Evolutionary conservation across 352 stramenopile species (phyloP), one percentile per base, ranked within the genome.

Genomic region (Globisporangium polare): DNA sequence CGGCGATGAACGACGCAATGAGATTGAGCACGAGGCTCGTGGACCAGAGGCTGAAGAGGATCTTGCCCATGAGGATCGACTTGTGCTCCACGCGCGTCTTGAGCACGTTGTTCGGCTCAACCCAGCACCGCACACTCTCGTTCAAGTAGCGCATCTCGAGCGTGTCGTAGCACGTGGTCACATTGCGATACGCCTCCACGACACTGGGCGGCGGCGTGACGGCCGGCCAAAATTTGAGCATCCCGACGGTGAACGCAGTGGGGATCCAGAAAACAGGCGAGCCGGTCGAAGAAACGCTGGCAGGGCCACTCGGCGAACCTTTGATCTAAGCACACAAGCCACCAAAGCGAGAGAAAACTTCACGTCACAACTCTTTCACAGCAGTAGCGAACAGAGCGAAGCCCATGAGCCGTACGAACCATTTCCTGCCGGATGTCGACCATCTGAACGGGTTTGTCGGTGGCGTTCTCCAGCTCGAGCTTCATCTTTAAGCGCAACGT

Each of bases 11-110:
- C 6, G 66, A 12, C 3, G 65, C 68, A 37, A 75, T 76, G 13
- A 51, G 33, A 41, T 78, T 78, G 37, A 78, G 68, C 29, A 76
- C 71, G 26, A 73, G 56, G 8, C 68, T 74, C 52, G 74, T 74
- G n/a, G 68, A 74, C 71, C 71, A 78, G 53, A 72, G 76, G 51
- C 71, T 76, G 58, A 67, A 78, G 12, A 72, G 63, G 42, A 78
- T 47, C 47, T 68, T 68, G 12, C 62, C 65, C n/a, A 78, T 52
- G 2, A 66, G 45, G 20, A 67, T 57, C 0, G 68, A 69, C 22
- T 65, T 60, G 58, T 72, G 71, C 33, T 65, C 50, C 6, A 66
- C 61, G 31, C 68, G 71, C 20, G 24, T 71, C 20, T 54, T 54
- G 5, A 39, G 61, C 1, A 68, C 24, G 27, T 63, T 73, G 26